Evolutionary conservation across 2,329 filamentous ascomycete species (phyloP).

Genomic region (Sporothrix pseudoabietina): DNA sequence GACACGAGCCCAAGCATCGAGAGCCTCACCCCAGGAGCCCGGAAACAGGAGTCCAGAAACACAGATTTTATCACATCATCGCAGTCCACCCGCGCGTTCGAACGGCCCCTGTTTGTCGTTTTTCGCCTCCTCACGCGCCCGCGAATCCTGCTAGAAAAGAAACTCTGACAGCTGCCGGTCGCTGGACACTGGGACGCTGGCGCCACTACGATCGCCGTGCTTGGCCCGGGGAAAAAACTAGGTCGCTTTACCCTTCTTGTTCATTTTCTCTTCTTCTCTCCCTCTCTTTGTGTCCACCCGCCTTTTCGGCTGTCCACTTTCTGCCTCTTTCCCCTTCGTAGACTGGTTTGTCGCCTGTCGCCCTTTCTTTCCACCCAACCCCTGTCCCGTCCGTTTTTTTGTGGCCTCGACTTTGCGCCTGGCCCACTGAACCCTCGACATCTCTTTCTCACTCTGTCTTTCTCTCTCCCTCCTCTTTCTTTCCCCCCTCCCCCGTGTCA

Average conservation of each 20-base stretch:
- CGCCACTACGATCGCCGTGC: conserved; percentile 29
- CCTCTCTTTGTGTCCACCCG: conserved; percentile 6
- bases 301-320: background rate
- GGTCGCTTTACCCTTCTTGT: conserved; percentile 12
- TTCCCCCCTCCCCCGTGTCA: conserved; percentile 1
- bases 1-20: background rate
- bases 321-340: background rate
- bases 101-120: background rate
- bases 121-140: conserved; percentile 12
- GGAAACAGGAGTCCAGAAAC: too few relatives aligned
- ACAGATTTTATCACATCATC: background rate
- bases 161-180: conserved; percentile 14
- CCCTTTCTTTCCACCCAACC: conserved; percentile 18
- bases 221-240: conserved; percentile 20
- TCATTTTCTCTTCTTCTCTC: background rate
- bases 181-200: conserved; percentile 1
- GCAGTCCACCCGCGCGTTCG: background rate
- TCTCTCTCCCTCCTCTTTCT: background rate
- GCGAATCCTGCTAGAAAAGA: conserved; percentile 4
- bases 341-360: background rate
- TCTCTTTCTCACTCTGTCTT: background rate
- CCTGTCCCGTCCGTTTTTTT: conserved; percentile 26
- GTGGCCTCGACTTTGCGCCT: conserved; percentile 24
- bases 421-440: conserved; percentile 27
- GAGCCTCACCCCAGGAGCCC: background rate